Base-by-base conservation (phyloP, 192 early-diverging fungal species). In the Gamsiella multidivaricata region DNA sequence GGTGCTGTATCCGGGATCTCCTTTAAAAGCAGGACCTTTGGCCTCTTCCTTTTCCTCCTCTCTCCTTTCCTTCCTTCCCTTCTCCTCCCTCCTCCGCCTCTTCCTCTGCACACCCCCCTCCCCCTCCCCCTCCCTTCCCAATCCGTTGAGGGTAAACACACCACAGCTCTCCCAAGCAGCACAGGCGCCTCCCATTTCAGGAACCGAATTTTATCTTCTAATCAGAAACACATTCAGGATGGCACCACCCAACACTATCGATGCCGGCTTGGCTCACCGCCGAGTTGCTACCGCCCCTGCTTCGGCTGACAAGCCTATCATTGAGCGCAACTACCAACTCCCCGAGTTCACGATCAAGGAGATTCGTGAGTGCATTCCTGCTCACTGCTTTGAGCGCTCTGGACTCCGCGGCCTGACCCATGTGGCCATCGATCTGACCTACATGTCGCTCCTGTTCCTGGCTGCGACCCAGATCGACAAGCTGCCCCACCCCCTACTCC, bases 321-420 rank as follows among this genome's bases (percentile, higher is more conserved):
- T 46, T 52, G 85, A 83, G 65, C 82, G 79, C 34, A 75, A 82
- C 61, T 89, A 82, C 79, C 52, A 85, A 57, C 83, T 90, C 7
- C 91, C 92, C 9, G 82, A 83, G 32, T 93, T 96, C 69, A 94
- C 93, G 41, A 86, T 98, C 82, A 97, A 97, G 86, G 91, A 96
- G 78, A 87, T 98, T 69, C 91, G 94, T 60, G 93, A 93, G 66
- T 85, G 86, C 68, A 88, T 98, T 18, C 97, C 97, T 31, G 91
- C 93, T 49, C 94, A 97, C 76, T 97, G 94, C 86, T 98, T 97
- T 72, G 85, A 95, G 81, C 91, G 95, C 68, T 87, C 90, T 64
- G 91, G 92, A 2, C 79, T 96, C 45, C 81, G 84, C 39, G 95
- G 94, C 29, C 90, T 96, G 78, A 81, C 80, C 64, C 94, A 95